Evolutionary conservation across 371 early-diverging fungal genomes (phyloP), one percentile per base, ranked within the genome.

Genomic region (Chytridium lagenaria): DNA sequence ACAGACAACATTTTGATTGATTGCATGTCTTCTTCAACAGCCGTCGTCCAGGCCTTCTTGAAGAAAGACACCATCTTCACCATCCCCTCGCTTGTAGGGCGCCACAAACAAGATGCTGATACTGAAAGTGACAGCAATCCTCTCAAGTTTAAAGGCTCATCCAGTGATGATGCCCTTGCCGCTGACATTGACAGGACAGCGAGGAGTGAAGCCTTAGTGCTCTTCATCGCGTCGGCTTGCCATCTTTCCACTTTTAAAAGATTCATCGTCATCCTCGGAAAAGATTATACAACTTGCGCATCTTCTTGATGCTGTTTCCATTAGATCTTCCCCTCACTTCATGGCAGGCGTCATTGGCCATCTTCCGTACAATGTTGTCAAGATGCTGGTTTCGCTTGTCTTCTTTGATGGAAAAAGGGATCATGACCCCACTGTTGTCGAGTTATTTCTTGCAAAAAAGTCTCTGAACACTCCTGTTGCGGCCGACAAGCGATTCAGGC

Each of bases 341-440:
- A 71, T 71, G 71, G 63, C 44, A 15, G 40, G 50, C 0, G 50
- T 71, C 44, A 26, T 71, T 16, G 71, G 71, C 49, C 73, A 72
- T 33, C 10, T 72, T 5, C 61, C 61, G 1, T 51, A 52, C 40
- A 36, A 33, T 15, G 22, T 66, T 15, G n/a, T 50, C 39, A 39
- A 38, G 31, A 34, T 30, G 15, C 12, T 72, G 16, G n/a, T n/a
- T 19, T 22, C 34, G 28, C n/a, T 72, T 19, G 59, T 72, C 30
- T 72, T 55, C 67, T 23, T 51, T 52, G 40, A 36, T 22, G 59
- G 39, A 23, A 26, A 3, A 33, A 7, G 65, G 19, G 52, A 37
- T n/a, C 1, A 7, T 7, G 57, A 38, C 1, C n/a, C 16, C 1
- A 55, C 65, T 0, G 30, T 28, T 10, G 31, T 61, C 22, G 59